Conservation (phyloP, 1,284 basidiomycete genomes). For the Lignosus rhinocerotis region DNA sequence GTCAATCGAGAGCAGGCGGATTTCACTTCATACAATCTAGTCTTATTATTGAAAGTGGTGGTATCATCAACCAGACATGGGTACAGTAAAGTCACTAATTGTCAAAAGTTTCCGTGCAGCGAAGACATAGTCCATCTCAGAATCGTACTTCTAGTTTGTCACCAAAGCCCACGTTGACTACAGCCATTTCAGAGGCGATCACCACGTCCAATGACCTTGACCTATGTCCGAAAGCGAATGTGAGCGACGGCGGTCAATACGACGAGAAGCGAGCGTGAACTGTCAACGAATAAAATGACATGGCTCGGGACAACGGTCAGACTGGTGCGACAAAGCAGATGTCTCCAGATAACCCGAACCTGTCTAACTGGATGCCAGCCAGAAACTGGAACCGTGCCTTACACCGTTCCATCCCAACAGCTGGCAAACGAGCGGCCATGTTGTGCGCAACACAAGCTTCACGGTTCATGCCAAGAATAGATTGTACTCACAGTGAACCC, state of each 20-base stretch:
- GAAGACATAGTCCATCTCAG: constrained; percentile 8
- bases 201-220: constrained; percentile 35
- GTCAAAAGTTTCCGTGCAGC: neutral
- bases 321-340: too few species aligned
- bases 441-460: too few species aligned
- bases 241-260: neutral
- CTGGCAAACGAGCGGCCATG: too few species aligned
- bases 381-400: too few species aligned
- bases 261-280: too few species aligned
- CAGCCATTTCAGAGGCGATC: constrained; percentile 21
- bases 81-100: neutral
- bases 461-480: neutral
- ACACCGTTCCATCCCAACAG: too few species aligned
- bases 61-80: neutral
- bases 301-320: too few species aligned
- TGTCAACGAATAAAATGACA: too few species aligned
- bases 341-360: too few species aligned
- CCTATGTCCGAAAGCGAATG: constrained; percentile 14
- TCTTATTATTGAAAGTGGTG: neutral
- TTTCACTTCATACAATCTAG: neutral
- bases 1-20: neutral
- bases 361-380: too few species aligned
- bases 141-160: neutral
- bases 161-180: neutral
- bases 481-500: constrained; percentile 82